Evolutionary conservation across 495 filamentous ascomycete genomes (phyloP).

Genomic region (Trichocladium antarcticum): DNA sequence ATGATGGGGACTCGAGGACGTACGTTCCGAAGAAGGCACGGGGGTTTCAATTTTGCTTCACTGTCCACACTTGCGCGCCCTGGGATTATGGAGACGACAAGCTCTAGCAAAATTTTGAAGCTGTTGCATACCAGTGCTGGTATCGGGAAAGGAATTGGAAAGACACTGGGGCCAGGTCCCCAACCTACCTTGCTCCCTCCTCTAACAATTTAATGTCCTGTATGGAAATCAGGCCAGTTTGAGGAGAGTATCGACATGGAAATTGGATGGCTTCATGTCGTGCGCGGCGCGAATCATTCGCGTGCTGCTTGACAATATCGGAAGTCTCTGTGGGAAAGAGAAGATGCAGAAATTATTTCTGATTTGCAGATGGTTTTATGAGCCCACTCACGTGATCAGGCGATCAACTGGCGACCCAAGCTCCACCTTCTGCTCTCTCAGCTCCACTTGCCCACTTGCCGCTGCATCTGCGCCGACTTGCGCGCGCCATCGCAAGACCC

Average conservation of each 20-base stretch:
- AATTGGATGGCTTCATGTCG: no score
- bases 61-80: slow-evolving; percentile 44
- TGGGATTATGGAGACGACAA: slow-evolving; percentile 35
- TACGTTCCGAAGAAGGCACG: slow-evolving; percentile 10
- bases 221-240: no score
- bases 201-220: no score
- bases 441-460: no score
- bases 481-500: background rate
- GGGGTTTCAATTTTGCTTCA: slow-evolving; percentile 38
- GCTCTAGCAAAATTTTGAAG: slow-evolving; percentile 46
- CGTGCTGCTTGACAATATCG: no score
- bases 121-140: background rate
- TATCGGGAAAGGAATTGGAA: background rate
- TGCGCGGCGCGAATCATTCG: no score
- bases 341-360: background rate
- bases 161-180: background rate
- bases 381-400: slow-evolving; percentile 17
- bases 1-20: slow-evolving; percentile 18
- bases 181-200: no score
- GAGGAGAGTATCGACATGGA: no score
- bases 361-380: background rate
- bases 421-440: background rate
- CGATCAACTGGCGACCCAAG: slow-evolving; percentile 10
- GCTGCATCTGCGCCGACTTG: background rate
- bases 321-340: background rate